Evolutionary conservation across 768 basidiomycete genomes (phyloP).

Genomic region (Panaeolus cyanescens): DNA sequence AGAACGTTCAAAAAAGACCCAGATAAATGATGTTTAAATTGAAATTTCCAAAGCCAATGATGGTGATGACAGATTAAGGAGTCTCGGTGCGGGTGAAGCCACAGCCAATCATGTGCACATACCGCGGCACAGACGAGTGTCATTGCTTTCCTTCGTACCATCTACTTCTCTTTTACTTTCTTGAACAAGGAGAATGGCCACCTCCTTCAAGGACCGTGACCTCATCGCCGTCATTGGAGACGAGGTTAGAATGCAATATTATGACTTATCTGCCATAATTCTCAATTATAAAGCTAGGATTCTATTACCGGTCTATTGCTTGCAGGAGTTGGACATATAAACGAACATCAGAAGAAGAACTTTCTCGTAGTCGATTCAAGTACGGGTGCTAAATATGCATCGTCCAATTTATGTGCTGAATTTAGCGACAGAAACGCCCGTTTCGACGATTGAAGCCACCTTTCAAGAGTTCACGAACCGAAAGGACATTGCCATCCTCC

Average conservation of each 20-base stretch:
- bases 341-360: constrained; percentile 93
- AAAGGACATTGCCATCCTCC: constrained; percentile 91
- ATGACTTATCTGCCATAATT: constrained; percentile 4
- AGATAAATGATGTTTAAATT: not conserved
- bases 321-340: constrained; percentile 92
- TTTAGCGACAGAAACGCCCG: constrained; percentile 75
- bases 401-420: not conserved
- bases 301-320: constrained; percentile 95
- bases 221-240: constrained; percentile 97
- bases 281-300: constrained; percentile 57
- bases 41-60: not conserved
- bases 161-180: not conserved
- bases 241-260: constrained; percentile 58
- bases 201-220: constrained; percentile 78
- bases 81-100: constrained; percentile 1
- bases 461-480: constrained; percentile 96
- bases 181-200: constrained; percentile 41
- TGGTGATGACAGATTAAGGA: constrained; percentile 5
- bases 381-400: constrained; percentile 37
- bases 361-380: constrained; percentile 95
- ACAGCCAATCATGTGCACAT: constrained; percentile 5
- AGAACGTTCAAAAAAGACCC: not conserved
- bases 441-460: constrained; percentile 85
- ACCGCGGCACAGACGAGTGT: not conserved
- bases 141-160: not conserved